These are phyloP conservation scores for Homolaphlyctis polyrhiza DNA, from an alignment of 371 early-diverging fungal genomes.

Conservation along the genomic window DNA sequence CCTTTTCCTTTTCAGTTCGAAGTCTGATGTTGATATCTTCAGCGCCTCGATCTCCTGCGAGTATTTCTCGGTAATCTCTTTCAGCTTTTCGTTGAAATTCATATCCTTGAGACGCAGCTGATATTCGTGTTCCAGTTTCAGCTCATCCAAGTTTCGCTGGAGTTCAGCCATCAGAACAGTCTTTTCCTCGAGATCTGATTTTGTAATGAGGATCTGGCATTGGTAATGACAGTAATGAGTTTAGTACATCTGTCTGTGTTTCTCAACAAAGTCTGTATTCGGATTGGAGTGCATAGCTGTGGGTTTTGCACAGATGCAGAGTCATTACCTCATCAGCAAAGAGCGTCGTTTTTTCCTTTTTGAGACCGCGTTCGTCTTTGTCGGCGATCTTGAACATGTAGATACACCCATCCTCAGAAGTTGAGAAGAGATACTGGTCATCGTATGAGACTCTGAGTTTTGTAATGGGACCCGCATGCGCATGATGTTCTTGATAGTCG, in stretches of 20 bases:
- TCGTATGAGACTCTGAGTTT: constrained; percentile 36
- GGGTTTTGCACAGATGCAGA: not conserved
- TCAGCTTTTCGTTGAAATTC: constrained; percentile 52
- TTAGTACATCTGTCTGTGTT: not conserved
- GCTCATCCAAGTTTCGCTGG: constrained; percentile 38
- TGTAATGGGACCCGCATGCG: constrained; percentile 37
- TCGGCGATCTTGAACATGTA: constrained; percentile 40
- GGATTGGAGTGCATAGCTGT: not conserved
- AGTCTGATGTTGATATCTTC: constrained; percentile 41
- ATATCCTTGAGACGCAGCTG: constrained; percentile 54
- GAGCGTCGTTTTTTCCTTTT: constrained; percentile 16
- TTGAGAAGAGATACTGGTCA: constrained; percentile 45
- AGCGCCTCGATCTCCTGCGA: constrained; percentile 50
- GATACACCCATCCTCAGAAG: constrained; percentile 41
- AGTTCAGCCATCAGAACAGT: constrained; percentile 40
- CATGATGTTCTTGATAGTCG: constrained; percentile 48
- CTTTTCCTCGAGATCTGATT: constrained; percentile 50
- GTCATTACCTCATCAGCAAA: constrained; percentile 47
- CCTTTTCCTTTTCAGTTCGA: constrained; percentile 50
- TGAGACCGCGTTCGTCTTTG: constrained; percentile 28
- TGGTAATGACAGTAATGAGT: not conserved
- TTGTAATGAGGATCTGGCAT: constrained; percentile 45
- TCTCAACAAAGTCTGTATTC: not conserved
- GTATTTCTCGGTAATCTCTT: constrained; percentile 46
- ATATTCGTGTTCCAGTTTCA: constrained; percentile 55